phyloP scores from a whole-genome alignment of 768 basidiomycete species.

The Tricholoma saponaceum region DNA sequence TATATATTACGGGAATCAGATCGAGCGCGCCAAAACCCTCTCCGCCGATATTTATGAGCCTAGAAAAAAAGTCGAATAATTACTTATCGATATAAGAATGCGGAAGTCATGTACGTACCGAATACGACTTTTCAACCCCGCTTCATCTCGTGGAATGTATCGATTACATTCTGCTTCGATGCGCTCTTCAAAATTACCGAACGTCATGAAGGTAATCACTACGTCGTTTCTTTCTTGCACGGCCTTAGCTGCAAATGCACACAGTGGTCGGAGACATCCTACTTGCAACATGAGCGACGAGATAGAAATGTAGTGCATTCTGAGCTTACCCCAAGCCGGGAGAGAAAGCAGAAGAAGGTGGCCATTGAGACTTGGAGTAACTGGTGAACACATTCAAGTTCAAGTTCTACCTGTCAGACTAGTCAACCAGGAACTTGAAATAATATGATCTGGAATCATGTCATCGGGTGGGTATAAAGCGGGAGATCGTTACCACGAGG shows the following conservation, averaged over 20 bases:
- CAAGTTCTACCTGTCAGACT: neutral
- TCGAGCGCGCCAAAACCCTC: neutral
- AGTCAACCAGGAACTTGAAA: too few relatives aligned
- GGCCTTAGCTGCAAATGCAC: neutral
- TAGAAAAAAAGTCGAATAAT: neutral
- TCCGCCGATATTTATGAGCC: neutral
- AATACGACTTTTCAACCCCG: neutral
- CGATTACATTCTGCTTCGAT: neutral
- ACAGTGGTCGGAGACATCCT: neutral
- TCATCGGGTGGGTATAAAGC: too few relatives aligned
- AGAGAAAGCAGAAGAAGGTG: slow-evolving; percentile 2
- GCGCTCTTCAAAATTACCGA: neutral
- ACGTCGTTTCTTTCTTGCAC: neutral
- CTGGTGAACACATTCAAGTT: neutral
- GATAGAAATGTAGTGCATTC: neutral
- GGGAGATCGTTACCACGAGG: too few relatives aligned
- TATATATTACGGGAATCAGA: neutral
- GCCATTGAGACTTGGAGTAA: neutral
- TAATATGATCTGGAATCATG: too few relatives aligned
- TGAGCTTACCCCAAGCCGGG: neutral
- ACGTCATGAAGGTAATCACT: neutral
- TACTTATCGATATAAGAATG: neutral
- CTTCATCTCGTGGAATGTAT: neutral
- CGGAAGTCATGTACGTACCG: neutral
- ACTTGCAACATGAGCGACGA: neutral